Conservation (phyloP, 768 basidiomycete genomes). For the Lentinula sp. region DNA sequence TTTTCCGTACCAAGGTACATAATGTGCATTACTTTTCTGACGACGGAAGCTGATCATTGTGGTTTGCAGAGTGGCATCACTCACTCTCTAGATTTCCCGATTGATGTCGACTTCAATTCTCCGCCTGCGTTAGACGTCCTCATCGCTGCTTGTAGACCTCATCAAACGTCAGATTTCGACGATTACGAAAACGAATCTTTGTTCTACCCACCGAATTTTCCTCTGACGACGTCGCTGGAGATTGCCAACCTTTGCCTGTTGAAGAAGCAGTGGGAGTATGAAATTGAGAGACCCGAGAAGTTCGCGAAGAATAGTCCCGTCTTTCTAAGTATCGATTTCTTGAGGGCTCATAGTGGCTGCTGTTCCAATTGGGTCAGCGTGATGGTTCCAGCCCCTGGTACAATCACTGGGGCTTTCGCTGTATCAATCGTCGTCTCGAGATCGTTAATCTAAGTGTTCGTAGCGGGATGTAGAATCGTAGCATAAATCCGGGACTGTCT, state of each 20-base stretch:
- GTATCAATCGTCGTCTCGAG: neutral
- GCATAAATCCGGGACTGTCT: neutral
- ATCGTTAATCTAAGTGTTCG: neutral
- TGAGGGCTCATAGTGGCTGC: neutral
- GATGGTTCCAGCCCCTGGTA: neutral
- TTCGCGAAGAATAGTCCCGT: neutral
- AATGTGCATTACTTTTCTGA: slow-evolving; percentile 11
- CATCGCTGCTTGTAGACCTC: slow-evolving; percentile 66
- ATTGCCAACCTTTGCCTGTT: slow-evolving; percentile 54
- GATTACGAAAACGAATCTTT: slow-evolving; percentile 60
- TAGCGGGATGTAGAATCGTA: neutral
- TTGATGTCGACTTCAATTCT: slow-evolving; percentile 67
- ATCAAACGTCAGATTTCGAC: slow-evolving; percentile 47
- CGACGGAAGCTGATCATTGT: slow-evolving; percentile 4
- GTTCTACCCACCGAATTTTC: slow-evolving; percentile 67
- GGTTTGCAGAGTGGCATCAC: slow-evolving; percentile 60
- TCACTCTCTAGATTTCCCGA: slow-evolving; percentile 77
- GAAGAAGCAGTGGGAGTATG: neutral
- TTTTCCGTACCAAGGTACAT: slow-evolving; percentile 71
- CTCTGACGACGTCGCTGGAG: slow-evolving; percentile 71
- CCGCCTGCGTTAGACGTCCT: slow-evolving; percentile 77
- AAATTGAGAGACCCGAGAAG: neutral
- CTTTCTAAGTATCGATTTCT: neutral
- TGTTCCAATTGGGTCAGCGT: neutral
- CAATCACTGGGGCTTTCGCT: neutral